A percentile compares a stretch with the other conserved stretches of the same genome.
Evolutionary conservation across 1,139 yeast species (phyloP).

Genomic region (Lodderomyces metapsilosis): DNA sequence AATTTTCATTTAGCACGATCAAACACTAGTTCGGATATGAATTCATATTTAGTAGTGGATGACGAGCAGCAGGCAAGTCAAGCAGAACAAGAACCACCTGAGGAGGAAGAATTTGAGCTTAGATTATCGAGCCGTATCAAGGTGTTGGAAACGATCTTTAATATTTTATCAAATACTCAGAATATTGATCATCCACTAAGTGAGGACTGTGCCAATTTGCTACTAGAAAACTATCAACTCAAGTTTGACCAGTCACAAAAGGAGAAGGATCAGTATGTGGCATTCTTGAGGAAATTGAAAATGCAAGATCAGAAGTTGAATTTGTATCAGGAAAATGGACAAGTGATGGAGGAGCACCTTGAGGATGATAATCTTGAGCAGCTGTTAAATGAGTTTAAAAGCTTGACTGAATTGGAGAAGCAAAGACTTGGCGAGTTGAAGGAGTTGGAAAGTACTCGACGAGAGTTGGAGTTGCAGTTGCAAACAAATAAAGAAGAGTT

Average conservation of each 20-base stretch:
- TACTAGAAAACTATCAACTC: constrained; percentile 64
- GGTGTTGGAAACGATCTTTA: constrained; percentile 61
- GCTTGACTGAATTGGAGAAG: constrained; percentile 30
- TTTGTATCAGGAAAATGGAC: constrained; percentile 10
- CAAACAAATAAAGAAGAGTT: constrained; percentile 39
- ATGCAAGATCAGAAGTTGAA: constrained; percentile 36
- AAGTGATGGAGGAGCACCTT: constrained; percentile 8
- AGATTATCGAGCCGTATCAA: constrained; percentile 44
- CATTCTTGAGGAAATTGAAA: constrained; percentile 67
- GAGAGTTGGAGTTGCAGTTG: constrained; percentile 40
- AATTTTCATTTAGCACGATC: constrained; percentile 1
- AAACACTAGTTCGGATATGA: constrained; percentile 19
- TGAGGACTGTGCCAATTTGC: constrained; percentile 71
- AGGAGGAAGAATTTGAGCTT: constrained; percentile 11
- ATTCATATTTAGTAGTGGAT: constrained; percentile 35
- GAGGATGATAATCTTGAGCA: constrained; percentile 36
- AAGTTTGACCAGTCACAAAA: constrained; percentile 72
- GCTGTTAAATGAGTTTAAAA: constrained; percentile 42
- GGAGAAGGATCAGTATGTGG: constrained; percentile 77
- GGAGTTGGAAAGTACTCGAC: constrained; percentile 42
- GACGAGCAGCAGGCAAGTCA: constrained; percentile 11
- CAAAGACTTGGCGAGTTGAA: constrained; percentile 43
- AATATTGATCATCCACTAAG: constrained; percentile 90
- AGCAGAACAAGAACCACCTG: constrained; percentile 5
- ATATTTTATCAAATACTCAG: constrained; percentile 56